phyloP scores from a whole-genome alignment of 208 protist genomes.

The Polymyxa betae region DNA sequence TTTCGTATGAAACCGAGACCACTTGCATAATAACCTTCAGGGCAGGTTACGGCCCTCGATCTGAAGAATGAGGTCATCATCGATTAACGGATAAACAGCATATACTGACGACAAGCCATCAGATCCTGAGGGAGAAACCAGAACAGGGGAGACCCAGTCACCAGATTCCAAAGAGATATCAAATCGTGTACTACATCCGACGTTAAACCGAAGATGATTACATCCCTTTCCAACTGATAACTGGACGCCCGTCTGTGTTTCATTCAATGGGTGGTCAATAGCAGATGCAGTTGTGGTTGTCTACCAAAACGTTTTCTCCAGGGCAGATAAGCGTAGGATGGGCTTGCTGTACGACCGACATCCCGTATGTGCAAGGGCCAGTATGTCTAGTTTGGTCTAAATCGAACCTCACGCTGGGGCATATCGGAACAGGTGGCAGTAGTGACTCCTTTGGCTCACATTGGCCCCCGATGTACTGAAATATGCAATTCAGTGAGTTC shows the following conservation, averaged over 20 bases:
- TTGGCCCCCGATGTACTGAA: not conserved
- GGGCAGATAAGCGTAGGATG: not conserved
- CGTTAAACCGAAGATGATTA: not conserved
- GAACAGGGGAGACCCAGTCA: not conserved
- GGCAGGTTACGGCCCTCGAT: not conserved
- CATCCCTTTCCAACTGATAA: not conserved
- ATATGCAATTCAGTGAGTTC: not conserved
- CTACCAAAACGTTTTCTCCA: not conserved
- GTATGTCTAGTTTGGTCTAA: not conserved
- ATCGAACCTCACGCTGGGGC: not conserved
- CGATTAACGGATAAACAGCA: too few species aligned
- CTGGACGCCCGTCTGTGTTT: not conserved
- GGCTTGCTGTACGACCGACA: not conserved
- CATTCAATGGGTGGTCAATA: not conserved
- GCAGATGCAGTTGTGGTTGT: not conserved
- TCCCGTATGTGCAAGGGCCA: not conserved
- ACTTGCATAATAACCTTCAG: not conserved
- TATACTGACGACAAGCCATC: not conserved
- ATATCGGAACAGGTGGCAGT: not conserved
- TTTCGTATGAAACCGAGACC: not conserved
- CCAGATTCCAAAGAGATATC: not conserved
- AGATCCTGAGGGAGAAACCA: not conserved
- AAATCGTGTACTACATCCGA: not conserved
- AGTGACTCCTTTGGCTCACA: not conserved
- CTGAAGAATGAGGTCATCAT: too few species aligned